A percentile compares a stretch with the other conserved stretches of the same genome.
These are phyloP conservation scores for Alternaria sp. DNA, from an alignment of 2,329 filamentous ascomycete genomes.

Conservation along the genomic window DNA sequence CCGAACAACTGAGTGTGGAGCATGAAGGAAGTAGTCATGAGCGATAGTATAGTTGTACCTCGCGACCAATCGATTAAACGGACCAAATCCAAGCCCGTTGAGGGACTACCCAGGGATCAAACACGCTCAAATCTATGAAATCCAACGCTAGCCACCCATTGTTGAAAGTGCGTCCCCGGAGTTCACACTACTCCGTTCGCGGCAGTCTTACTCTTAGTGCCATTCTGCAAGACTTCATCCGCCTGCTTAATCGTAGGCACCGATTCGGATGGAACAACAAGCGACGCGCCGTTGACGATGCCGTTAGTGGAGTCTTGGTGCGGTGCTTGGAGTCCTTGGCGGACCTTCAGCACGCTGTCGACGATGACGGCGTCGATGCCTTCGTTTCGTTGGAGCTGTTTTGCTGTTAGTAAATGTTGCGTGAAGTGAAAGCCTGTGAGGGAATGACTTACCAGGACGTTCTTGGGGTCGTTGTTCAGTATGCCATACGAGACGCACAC, in stretches of 20 bases:
- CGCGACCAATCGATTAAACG: neutral
- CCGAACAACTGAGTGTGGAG: no score
- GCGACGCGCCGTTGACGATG: neutral
- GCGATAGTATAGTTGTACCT: no score
- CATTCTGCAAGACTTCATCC: neutral
- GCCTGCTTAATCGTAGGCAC: constrained; percentile 12
- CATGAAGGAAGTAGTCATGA: no score
- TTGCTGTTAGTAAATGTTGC: constrained; percentile 6
- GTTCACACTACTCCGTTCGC: neutral
- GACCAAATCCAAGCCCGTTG: neutral
- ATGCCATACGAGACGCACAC: constrained; percentile 95
- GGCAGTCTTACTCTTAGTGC: neutral
- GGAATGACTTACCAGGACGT: constrained; percentile 74
- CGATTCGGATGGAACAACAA: constrained; percentile 7
- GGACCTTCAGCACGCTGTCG: constrained; percentile 89
- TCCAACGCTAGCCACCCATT: constrained; percentile 1
- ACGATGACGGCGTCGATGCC: constrained; percentile 98
- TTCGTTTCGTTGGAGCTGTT: constrained; percentile 84
- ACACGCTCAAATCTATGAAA: neutral
- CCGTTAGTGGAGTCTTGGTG: constrained; percentile 10
- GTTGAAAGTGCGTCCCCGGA: neutral
- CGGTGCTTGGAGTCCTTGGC: constrained; percentile 77
- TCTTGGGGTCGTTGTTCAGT: constrained; percentile 83
- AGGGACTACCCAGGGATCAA: neutral
- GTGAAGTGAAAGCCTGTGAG: rapidly evolving